phyloP scores from a whole-genome alignment of 148 eudicot genomes.

The Beta vulgaris region DNA sequence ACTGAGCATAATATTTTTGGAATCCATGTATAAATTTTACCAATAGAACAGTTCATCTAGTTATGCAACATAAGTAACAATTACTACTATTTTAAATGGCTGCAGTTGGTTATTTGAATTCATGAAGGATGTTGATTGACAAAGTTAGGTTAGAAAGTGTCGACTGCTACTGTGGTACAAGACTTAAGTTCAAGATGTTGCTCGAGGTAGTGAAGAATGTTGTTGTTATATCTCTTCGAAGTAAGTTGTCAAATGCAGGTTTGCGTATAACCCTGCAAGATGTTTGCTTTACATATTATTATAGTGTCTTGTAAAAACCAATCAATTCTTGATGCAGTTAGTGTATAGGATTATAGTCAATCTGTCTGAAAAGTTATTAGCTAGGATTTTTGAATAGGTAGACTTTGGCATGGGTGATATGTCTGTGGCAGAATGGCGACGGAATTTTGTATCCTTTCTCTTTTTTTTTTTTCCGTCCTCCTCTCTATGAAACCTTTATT shows the following conservation, averaged over 20 bases:
- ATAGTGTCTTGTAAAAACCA: too few relatives aligned
- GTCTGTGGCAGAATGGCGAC: too few relatives aligned
- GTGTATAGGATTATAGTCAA: neutral
- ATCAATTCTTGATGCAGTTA: too few relatives aligned
- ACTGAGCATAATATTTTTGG: neutral
- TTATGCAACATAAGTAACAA: neutral
- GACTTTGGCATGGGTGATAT: too few relatives aligned
- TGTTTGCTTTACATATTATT: neutral
- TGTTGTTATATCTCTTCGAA: neutral
- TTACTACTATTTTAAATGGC: neutral
- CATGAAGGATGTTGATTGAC: neutral
- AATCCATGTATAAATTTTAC: neutral
- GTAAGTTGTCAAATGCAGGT: neutral
- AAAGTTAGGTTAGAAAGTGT: neutral
- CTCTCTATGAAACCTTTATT: too few relatives aligned
- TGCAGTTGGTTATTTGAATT: neutral
- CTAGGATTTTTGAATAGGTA: too few relatives aligned
- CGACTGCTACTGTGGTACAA: neutral
- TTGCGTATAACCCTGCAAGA: neutral
- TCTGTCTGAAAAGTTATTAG: neutral
- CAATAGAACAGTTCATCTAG: neutral
- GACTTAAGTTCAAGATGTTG: neutral
- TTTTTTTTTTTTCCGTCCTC: too few relatives aligned
- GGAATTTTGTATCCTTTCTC: too few relatives aligned
- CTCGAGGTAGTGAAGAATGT: neutral